Evolutionary conservation across 441 rosid species (phyloP).

Genomic region (Populus hybrid): DNA sequence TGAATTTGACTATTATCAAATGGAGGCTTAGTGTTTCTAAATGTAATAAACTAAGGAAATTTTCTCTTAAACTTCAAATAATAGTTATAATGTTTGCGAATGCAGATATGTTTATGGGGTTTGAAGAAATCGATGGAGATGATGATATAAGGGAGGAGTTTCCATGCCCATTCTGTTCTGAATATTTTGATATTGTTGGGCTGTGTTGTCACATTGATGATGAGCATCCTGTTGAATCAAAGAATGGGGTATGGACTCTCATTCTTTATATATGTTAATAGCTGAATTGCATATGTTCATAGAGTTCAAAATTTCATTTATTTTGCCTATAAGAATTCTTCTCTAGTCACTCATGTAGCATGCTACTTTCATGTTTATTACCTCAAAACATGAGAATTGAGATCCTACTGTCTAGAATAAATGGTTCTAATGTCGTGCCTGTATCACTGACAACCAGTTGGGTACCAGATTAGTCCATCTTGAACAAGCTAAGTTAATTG

Average conservation of each 20-base stretch:
- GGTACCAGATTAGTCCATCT: neutral
- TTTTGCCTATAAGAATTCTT: slow-evolving; percentile 1
- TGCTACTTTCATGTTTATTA: neutral
- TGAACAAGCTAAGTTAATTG: neutral
- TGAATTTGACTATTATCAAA: neutral
- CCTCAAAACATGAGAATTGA: neutral
- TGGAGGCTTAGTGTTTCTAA: neutral
- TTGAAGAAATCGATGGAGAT: slow-evolving; percentile 88
- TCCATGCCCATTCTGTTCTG: slow-evolving; percentile 93
- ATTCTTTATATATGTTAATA: slow-evolving; percentile 3
- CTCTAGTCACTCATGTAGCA: neutral
- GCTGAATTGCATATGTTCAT: neutral
- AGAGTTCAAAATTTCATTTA: neutral
- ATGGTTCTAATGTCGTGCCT: neutral
- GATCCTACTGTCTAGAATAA: neutral
- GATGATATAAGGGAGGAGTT: slow-evolving; percentile 90
- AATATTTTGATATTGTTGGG: slow-evolving; percentile 81
- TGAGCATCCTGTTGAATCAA: slow-evolving; percentile 83
- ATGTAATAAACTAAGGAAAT: neutral
- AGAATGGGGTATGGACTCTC: slow-evolving; percentile 58
- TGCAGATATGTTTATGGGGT: slow-evolving; percentile 82
- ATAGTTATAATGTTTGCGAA: slow-evolving; percentile 22
- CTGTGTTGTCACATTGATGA: slow-evolving; percentile 98
- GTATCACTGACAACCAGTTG: neutral
- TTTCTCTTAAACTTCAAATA: slow-evolving; percentile 10